Evolutionary conservation across 805 yeast genomes (phyloP), one percentile per base, ranked within the genome.

Genomic region (Saturnispora quitensis): DNA sequence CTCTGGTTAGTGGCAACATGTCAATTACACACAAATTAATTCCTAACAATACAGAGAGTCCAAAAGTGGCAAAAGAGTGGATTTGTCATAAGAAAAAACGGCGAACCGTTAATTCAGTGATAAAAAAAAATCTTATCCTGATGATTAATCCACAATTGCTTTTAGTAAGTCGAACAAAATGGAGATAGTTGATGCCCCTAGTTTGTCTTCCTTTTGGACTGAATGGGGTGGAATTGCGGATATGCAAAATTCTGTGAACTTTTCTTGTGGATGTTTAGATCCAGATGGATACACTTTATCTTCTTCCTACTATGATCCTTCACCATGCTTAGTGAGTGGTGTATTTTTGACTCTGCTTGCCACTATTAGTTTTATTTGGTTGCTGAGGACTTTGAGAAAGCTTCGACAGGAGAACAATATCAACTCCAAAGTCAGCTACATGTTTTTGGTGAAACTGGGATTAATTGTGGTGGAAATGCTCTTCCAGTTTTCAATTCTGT

Each of bases 241-340:
- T 3, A 13, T 24, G 20, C 24, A 35, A 10, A 15, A 24, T 15
- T 24, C 28, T 5, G 8, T 9, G 15, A 25, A 17, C 31, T 10
- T 43, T 35, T 38, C 43, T 5, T 63, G 68, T 50, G 64, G 67
- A 10, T 73, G 77, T 53, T 58, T 56, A 25, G 70, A 69, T 53
- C 57, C 56, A 9, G 80, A 75, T 46, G 82, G 82, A 3, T 67
- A 58, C 69, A 73, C 74, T 60, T 70, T 46, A 63, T 70, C 34
- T 45, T 77, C 62, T 54, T 54, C 45, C 60, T 55, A 71, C 52
- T 68, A 70, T 20, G 84, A 78, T 56, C 69, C 76, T 43, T 69
- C 83, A 1, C 78, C 81, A 0, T 79, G 84, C 56, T 65, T 78
- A 50, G 63, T 74, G 18, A 74, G 70, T 53, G 83, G 81, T 12